Conservation (phyloP, 805 yeast species). For the Wickerhamomyces chambardii region DNA sequence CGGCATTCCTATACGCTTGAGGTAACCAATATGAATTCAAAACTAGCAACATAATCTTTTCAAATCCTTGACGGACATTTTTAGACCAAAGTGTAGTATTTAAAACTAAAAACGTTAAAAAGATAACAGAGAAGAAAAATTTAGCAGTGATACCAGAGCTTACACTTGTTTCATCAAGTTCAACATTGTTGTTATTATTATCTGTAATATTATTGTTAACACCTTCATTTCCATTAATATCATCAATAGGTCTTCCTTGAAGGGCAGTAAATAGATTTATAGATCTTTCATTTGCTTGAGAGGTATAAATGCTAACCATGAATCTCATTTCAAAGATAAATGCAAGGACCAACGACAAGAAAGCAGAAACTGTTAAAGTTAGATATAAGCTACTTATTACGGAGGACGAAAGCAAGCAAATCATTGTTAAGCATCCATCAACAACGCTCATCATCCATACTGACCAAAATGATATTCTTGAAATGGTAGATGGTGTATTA, state of each 20-base stretch:
- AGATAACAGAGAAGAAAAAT: constrained; percentile 43
- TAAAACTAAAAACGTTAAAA: constrained; percentile 45
- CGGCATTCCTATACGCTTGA: constrained; percentile 71
- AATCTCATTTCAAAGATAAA: constrained; percentile 71
- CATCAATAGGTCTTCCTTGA: constrained; percentile 46
- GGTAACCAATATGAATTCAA: constrained; percentile 82
- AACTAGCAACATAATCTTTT: constrained; percentile 39
- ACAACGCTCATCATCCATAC: constrained; percentile 52
- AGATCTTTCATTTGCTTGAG: constrained; percentile 66
- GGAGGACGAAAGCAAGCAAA: constrained; percentile 50
- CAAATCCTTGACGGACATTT: constrained; percentile 43
- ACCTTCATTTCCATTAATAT: constrained; percentile 10
- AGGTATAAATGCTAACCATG: constrained; percentile 52
- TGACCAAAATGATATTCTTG: constrained; percentile 64
- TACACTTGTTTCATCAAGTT: constrained; percentile 40
- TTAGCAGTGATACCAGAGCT: constrained; percentile 51
- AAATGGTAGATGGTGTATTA: constrained; percentile 72
- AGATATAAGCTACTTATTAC: constrained; percentile 49
- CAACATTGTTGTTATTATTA: not conserved
- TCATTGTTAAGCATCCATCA: constrained; percentile 63
- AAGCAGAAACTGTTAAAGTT: constrained; percentile 61
- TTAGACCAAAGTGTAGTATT: constrained; percentile 59
- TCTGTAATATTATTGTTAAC: constrained; percentile 2
- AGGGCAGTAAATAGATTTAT: constrained; percentile 59
- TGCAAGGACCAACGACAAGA: constrained; percentile 60